Evolutionary conservation across 192 early-diverging fungal genomes (phyloP), one percentile per base, ranked within the genome.

Genomic region (Podila clonocystis): DNA sequence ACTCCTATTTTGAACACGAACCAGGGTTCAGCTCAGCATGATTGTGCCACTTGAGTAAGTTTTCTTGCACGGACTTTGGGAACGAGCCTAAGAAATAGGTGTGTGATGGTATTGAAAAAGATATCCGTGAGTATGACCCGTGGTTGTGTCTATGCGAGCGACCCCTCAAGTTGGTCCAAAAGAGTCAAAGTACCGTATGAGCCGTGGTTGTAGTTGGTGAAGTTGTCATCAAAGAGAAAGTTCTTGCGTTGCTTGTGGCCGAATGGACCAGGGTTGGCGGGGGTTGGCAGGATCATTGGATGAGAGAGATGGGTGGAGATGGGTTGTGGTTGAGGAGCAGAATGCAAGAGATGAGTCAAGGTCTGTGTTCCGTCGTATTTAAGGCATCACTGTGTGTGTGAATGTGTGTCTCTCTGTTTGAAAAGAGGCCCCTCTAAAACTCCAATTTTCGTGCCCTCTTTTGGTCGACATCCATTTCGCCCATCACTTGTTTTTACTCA

Each of bases 131-230:
- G 41, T 45, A 45, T 45, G 41, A 15, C 15, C 41, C 41, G 1
- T 41, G 36, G 2, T 36, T 7, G 34, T 8, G 34, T 8, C 31
- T 36, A 11, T 36, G 9, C 34, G 34, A 0, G 34, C 34, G 34
- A 7, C 9, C 34, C 8, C 67, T 36, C 50, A 13, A 9, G 89
- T 66, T 19, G 20, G 26, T 31, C 19, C 13, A 31, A 11, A 17
- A 41, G 45, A 12, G 8, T 36, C 6, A 66, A 63, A 19, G 85
- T 72, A 58, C 91, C 91, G 58, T 77, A 93, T 20, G 91, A 89
- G 24, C 91, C 91, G 62, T 93, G 87, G 70, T 93, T 93, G 45
- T 85, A 74, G 19, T 89, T 82, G 30, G 82, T 84, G 38, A 76
- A 89, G 29, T 69, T 79, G 9, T 82, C 68, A 15, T 84, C 85